Percentiles rank a stretch among this genome's conserved stretches.
These are phyloP conservation scores for Trypanosoma grayi DNA, from an alignment of 208 protist species.

Conservation along the genomic window DNA sequence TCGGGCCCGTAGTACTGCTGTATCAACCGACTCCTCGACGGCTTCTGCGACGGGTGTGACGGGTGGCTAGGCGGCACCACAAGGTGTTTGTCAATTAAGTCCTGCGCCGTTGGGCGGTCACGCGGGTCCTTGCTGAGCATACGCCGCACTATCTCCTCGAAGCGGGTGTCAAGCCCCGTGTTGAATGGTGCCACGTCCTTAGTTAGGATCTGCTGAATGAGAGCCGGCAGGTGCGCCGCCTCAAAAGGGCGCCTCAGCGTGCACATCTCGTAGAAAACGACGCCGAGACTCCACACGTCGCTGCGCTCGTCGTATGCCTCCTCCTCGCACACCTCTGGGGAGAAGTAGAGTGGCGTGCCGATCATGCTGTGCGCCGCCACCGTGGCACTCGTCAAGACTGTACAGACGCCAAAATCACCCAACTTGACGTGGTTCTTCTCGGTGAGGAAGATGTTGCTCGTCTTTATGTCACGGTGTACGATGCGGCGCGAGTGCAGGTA, in stretches of 20 bases:
- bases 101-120: conserved; percentile 72
- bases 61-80: conserved; percentile 75
- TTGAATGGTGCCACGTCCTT: conserved; percentile 69
- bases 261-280: conserved; percentile 96
- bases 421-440: conserved; percentile 90
- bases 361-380: conserved; percentile 77
- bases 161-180: conserved; percentile 52
- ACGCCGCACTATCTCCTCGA: conserved; percentile 72
- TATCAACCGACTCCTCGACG: conserved; percentile 57
- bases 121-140: conserved; percentile 78
- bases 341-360: conserved; percentile 91
- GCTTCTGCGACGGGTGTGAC: conserved; percentile 77
- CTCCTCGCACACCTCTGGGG: conserved; percentile 89
- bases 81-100: conserved; percentile 76
- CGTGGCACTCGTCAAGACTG: conserved; percentile 58
- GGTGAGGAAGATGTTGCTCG: conserved; percentile 92
- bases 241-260: conserved; percentile 80
- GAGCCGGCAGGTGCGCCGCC: conserved; percentile 54
- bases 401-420: conserved; percentile 90
- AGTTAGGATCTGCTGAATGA: conserved; percentile 72
- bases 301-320: conserved; percentile 86
- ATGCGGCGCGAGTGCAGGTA: conserved; percentile 88
- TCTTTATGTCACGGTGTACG: conserved; percentile 92
- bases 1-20: conserved; percentile 75
- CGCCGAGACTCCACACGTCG: conserved; percentile 95